These are phyloP conservation scores for Aspergillus saccharolyticus DNA, from an alignment of 495 filamentous ascomycete species.

Conservation along the genomic window DNA sequence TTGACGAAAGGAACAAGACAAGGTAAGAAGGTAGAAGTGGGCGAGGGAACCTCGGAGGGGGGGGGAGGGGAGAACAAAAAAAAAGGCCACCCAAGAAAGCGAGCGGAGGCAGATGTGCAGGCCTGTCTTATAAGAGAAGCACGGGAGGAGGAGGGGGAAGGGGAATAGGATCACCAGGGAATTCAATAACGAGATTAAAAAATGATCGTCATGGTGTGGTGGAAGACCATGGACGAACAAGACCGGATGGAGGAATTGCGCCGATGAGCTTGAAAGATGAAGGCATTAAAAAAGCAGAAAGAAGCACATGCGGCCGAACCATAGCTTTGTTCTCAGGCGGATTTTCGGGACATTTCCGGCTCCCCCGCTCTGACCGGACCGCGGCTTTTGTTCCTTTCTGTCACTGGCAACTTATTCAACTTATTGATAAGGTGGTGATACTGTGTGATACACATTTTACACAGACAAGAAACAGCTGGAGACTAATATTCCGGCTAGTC, in stretches of 20 bases:
- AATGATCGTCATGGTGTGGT: not conserved
- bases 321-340: too few species aligned
- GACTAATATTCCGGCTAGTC: not conserved
- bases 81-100: not conserved
- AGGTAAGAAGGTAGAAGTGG: not conserved
- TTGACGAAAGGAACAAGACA: not conserved
- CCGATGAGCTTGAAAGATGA: too few species aligned
- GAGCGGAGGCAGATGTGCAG: not conserved
- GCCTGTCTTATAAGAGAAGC: too few species aligned
- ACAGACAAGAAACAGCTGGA: too few species aligned
- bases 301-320: not conserved
- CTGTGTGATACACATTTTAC: too few species aligned
- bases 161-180: too few species aligned
- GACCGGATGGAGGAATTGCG: not conserved
- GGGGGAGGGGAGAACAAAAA: not conserved
- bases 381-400: too few species aligned
- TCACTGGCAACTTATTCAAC: too few species aligned
- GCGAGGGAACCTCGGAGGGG: not conserved
- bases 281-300: too few species aligned
- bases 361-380: not conserved
- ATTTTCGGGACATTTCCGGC: not conserved
- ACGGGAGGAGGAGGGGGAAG: not conserved
- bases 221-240: not conserved
- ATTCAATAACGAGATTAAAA: not conserved
- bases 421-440: too few species aligned